A percentile compares a stretch with the other conserved stretches of the same genome.
Conservation (phyloP, 768 basidiomycete genomes). For the Ramaria sp. region DNA sequence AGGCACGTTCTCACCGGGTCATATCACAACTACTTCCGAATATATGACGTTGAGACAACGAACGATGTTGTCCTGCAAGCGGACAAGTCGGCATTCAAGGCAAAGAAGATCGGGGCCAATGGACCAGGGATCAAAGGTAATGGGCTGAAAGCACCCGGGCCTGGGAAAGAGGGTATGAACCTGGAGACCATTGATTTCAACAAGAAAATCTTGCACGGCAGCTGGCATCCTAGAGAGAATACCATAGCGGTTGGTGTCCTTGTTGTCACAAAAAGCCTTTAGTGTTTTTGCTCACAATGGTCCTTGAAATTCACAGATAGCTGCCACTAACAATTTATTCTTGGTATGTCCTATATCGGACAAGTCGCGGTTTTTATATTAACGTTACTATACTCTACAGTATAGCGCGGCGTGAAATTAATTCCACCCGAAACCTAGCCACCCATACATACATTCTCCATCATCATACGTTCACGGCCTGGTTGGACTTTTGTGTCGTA, state of each 20-base stretch:
- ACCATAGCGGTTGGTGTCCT: slow-evolving; percentile 78
- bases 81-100: slow-evolving; percentile 98
- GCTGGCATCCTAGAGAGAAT: slow-evolving; percentile 98
- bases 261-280: too few relatives aligned
- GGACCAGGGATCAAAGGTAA: slow-evolving; percentile 57
- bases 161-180: slow-evolving; percentile 78
- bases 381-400: slow-evolving; percentile 6
- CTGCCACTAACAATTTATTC: slow-evolving; percentile 94
- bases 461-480: neutral
- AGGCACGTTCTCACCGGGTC: slow-evolving; percentile 98
- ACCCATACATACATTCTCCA: neutral
- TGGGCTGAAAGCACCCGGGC: slow-evolving; percentile 59
- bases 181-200: slow-evolving; percentile 83
- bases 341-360: slow-evolving; percentile 21
- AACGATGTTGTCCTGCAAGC: slow-evolving; percentile 93
- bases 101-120: slow-evolving; percentile 89
- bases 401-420: slow-evolving; percentile 54
- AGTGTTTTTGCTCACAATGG: slow-evolving; percentile 4
- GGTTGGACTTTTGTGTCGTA: slow-evolving; percentile 10
- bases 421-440: neutral
- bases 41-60: slow-evolving; percentile 85
- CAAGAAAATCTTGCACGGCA: slow-evolving; percentile 93
- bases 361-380: neutral
- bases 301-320: slow-evolving; percentile 74
- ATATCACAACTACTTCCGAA: slow-evolving; percentile 99